Percentiles rank a stretch among this genome's conserved stretches.
phyloP scores from a whole-genome alignment of 2,329 filamentous ascomycete genomes.

The Gnomoniopsis sp. region DNA sequence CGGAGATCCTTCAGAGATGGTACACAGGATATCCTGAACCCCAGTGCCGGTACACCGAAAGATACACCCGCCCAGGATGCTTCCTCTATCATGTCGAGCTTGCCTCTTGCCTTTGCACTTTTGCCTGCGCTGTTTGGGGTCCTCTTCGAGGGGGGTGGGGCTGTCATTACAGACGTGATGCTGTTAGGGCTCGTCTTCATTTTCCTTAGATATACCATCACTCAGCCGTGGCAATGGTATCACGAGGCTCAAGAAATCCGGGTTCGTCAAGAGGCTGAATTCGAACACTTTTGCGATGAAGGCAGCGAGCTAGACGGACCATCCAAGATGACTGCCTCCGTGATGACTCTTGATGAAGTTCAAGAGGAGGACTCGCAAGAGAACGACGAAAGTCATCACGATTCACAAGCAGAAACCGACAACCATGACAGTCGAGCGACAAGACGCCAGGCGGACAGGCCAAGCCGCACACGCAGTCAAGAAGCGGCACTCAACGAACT shows the following conservation, averaged over 20 bases:
- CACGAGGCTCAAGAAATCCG: constrained; percentile 64
- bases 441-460: neutral
- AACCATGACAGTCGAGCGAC: constrained; percentile 23
- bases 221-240: constrained; percentile 86
- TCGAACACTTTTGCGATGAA: constrained; percentile 42
- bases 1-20: constrained; percentile 61
- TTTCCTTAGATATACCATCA: constrained; percentile 89
- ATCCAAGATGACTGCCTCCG: constrained; percentile 22
- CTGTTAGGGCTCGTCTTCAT: constrained; percentile 76
- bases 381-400: constrained; percentile 17
- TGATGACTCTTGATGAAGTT: constrained; percentile 37
- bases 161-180: constrained; percentile 80
- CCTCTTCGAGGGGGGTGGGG: constrained; percentile 79
- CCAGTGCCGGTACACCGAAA: constrained; percentile 33
- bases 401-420: constrained; percentile 3
- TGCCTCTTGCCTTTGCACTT: constrained; percentile 80
- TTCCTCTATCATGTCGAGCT: constrained; percentile 67
- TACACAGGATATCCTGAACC: constrained; percentile 64
- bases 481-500: constrained; percentile 57
- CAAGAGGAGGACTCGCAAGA: constrained; percentile 24
- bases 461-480: constrained; percentile 21
- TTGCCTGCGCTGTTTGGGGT: constrained; percentile 82
- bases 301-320: constrained; percentile 23
- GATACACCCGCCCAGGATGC: constrained; percentile 42
- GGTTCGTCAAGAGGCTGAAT: constrained; percentile 43